A percentile compares a stretch with the other conserved stretches of the same genome.
phyloP scores from a whole-genome alignment of 176 grass and related monocot species.

The Juncus effusus region DNA sequence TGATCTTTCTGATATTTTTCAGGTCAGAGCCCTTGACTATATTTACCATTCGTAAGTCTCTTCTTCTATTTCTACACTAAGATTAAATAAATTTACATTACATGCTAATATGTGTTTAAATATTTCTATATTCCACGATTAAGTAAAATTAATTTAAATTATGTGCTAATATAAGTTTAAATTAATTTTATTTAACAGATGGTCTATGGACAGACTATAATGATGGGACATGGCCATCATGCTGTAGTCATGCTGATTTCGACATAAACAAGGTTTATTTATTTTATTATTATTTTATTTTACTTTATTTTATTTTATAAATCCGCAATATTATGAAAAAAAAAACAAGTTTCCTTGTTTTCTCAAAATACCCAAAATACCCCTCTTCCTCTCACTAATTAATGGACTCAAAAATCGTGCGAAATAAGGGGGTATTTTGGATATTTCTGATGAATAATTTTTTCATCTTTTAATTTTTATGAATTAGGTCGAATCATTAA shows the following conservation, averaged over 20 bases:
- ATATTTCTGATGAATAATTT: constrained; percentile 1
- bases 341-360: too few species aligned
- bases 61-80: neutral
- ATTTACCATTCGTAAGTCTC: constrained; percentile 90
- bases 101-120: neutral
- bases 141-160: neutral
- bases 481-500: constrained; percentile 56
- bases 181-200: constrained; percentile 45
- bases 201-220: constrained; percentile 79
- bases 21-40: constrained; percentile 56
- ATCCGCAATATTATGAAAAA: too few species aligned
- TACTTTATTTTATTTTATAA: neutral
- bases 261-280: constrained; percentile 57
- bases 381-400: too few species aligned
- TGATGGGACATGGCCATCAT: constrained; percentile 73
- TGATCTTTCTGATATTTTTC: constrained; percentile 26
- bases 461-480: constrained; percentile 18
- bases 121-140: neutral
- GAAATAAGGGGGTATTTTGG: too few species aligned
- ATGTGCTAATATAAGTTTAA: constrained; percentile 4
- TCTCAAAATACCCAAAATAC: too few species aligned
- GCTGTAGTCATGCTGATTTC: constrained; percentile 56
- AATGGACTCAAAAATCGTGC: too few species aligned
- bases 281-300: neutral
- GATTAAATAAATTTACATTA: neutral